phyloP scores from a whole-genome alignment of 148 eudicot genomes.

The Rhododendron griersonianum region DNA sequence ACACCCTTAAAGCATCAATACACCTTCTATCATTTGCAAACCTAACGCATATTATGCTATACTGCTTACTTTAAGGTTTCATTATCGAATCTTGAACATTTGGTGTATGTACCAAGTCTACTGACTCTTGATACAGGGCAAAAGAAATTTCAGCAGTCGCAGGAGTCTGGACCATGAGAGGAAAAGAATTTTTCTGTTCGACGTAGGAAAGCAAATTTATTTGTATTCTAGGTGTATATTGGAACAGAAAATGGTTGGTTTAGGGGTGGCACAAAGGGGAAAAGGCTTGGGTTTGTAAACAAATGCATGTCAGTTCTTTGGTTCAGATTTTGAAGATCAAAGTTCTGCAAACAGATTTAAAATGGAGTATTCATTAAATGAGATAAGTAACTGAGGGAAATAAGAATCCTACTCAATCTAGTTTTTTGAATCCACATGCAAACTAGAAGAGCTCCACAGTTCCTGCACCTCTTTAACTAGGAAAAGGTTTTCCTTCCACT shows the following conservation, averaged over 20 bases:
- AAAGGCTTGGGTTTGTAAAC: too few species aligned
- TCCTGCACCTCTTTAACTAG: not conserved
- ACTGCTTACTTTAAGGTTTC: not conserved
- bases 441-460: not conserved
- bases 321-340: too few species aligned
- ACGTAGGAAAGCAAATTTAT: too few species aligned
- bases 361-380: not conserved
- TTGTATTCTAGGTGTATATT: too few species aligned
- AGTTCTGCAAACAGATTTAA: too few species aligned
- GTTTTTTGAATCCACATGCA: not conserved
- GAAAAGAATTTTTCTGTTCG: not conserved
- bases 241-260: too few species aligned
- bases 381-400: not conserved
- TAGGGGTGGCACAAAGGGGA: too few species aligned
- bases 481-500: not conserved
- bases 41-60: not conserved
- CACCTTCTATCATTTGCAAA: not conserved
- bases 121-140: not conserved
- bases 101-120: not conserved
- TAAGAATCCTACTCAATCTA: not conserved
- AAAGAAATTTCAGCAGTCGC: not conserved
- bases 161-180: not conserved
- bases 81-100: not conserved
- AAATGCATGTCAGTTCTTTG: too few species aligned
- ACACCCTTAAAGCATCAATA: not conserved